Evolutionary conservation across 176 grass and related monocot genomes (phyloP).

Genomic region (Olyra latifolia): DNA sequence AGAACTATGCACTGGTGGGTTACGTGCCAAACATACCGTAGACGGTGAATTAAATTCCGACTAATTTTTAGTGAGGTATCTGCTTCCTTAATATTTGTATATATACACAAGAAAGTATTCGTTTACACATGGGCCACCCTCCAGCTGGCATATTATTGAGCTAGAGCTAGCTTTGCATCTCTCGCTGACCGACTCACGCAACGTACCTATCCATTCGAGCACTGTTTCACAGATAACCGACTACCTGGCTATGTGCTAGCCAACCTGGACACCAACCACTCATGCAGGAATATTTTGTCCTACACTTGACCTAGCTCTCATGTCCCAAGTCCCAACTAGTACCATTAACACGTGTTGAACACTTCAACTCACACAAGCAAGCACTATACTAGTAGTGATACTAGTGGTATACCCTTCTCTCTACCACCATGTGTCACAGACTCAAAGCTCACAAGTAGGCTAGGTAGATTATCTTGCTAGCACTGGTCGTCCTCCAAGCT

Average conservation of each 20-base stretch:
- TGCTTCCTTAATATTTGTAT: too few species aligned
- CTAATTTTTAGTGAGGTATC: too few species aligned
- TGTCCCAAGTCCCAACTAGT: neutral
- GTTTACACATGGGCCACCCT: neutral
- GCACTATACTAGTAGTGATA: too few species aligned
- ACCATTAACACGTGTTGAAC: neutral
- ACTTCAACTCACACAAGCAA: neutral
- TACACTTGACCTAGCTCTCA: neutral
- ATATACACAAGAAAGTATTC: neutral
- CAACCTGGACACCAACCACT: neutral
- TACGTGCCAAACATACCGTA: too few species aligned
- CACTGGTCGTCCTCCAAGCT: conserved; percentile 42
- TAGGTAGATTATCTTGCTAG: neutral
- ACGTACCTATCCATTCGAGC: neutral
- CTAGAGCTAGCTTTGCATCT: neutral
- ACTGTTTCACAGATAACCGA: neutral
- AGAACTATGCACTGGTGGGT: too few species aligned
- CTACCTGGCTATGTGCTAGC: neutral
- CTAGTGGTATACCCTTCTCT: too few species aligned
- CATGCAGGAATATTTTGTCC: neutral
- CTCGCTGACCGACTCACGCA: too few species aligned
- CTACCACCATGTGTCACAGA: too few species aligned
- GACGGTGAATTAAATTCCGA: too few species aligned
- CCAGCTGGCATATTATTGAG: neutral
- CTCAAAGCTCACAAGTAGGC: too few species aligned